phyloP scores from a whole-genome alignment of 805 yeast species.

The Myxozyma kluyveri region DNA sequence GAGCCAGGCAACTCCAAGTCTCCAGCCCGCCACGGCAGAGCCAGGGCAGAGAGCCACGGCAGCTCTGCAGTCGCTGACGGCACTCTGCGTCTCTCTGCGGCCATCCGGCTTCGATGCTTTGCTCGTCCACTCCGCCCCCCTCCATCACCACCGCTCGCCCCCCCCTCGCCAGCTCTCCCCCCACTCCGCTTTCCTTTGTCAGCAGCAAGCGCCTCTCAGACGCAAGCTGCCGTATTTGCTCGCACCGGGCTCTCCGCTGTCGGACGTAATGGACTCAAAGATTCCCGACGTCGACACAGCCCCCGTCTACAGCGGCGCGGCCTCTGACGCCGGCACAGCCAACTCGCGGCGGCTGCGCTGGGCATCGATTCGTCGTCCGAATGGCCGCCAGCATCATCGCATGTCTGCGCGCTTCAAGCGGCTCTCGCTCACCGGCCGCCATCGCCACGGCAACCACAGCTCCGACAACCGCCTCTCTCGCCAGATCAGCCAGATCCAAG shows the following conservation, averaged over 20 bases:
- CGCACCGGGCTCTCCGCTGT: no score
- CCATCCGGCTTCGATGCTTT: no score
- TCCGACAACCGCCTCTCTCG: constrained; percentile 3
- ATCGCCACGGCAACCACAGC: constrained; percentile 5
- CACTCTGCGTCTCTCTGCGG: no score
- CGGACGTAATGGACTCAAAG: constrained; percentile 6
- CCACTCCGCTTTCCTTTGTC: neutral
- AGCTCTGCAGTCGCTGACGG: neutral
- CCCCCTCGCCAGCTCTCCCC: neutral
- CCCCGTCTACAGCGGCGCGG: neutral
- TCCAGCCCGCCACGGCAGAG: neutral
- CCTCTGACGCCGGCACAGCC: constrained; percentile 3
- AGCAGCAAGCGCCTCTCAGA: no score
- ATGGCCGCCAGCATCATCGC: constrained; percentile 15
- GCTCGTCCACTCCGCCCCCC: neutral
- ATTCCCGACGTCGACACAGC: constrained; percentile 1
- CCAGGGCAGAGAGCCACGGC: neutral
- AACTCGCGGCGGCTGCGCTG: constrained; percentile 26
- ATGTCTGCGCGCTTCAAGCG: constrained; percentile 24
- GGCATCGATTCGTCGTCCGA: constrained; percentile 27
- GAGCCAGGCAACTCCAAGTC: neutral
- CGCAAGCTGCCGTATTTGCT: neutral
- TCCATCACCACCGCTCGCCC: neutral
- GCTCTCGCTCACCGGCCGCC: constrained; percentile 15
- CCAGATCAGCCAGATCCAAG: constrained; percentile 2